Evolutionary conservation across 2,329 filamentous ascomycete genomes (phyloP).

Genomic region (Rutstroemia sp.): DNA sequence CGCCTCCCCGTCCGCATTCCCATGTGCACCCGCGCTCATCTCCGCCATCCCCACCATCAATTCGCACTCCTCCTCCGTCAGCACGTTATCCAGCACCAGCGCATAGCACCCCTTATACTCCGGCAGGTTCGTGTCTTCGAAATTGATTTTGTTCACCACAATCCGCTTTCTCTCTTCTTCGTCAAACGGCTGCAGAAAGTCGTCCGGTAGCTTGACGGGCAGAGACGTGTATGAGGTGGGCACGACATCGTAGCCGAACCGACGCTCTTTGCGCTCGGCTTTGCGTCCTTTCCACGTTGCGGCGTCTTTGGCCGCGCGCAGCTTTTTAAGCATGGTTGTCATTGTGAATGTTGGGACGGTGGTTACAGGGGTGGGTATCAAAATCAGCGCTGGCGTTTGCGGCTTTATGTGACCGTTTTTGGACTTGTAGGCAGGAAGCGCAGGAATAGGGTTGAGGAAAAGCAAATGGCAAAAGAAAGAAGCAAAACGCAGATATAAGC

Average conservation of each 20-base stretch:
- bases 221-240: slow-evolving; percentile 30
- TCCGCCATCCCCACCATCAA: background rate
- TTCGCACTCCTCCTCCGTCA: background rate
- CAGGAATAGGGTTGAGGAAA: too few species aligned
- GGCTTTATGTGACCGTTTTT: too few species aligned
- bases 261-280: background rate
- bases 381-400: too few species aligned
- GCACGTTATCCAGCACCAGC: slow-evolving; percentile 46
- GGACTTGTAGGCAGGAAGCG: too few species aligned
- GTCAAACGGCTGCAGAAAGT: slow-evolving; percentile 41
- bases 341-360: background rate
- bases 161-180: slow-evolving; percentile 29
- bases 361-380: background rate
- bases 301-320: background rate
- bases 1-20: background rate
- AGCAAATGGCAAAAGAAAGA: too few species aligned
- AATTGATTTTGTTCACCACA: slow-evolving; percentile 45
- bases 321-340: background rate
- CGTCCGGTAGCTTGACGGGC: slow-evolving; percentile 34
- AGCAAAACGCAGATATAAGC: too few species aligned
- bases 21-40: slow-evolving; percentile 5
- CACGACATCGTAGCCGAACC: slow-evolving; percentile 6
- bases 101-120: slow-evolving; percentile 50
- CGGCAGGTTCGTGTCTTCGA: slow-evolving; percentile 40
- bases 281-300: background rate